Percentiles rank a stretch among this genome's conserved stretches.
Evolutionary conservation across 2,329 filamentous ascomycete species (phyloP).

Genomic region (Claviceps sorghi): DNA sequence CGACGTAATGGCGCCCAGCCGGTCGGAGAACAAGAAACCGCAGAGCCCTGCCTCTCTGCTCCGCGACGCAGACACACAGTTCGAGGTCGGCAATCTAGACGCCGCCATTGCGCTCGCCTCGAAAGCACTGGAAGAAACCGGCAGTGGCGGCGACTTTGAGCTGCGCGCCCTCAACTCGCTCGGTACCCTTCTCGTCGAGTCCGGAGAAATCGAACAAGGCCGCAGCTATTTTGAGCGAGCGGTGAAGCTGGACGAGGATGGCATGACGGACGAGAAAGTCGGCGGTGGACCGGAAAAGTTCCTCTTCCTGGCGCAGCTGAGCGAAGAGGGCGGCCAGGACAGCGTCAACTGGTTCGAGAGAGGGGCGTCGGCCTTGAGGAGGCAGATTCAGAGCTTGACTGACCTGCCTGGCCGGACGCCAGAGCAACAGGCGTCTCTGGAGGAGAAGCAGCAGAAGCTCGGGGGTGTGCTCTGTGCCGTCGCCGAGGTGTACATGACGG

Average conservation of each 20-base stretch:
- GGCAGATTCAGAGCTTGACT: conserved; percentile 52
- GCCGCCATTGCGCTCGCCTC: conserved; percentile 26
- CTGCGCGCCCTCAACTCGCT: conserved; percentile 60
- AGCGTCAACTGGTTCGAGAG: conserved; percentile 54
- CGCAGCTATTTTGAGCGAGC: conserved; percentile 58
- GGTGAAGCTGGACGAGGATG: conserved; percentile 62
- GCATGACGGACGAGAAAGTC: conserved; percentile 49
- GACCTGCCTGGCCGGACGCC: conserved; percentile 24
- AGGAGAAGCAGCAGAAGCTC: conserved; percentile 65
- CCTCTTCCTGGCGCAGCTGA: conserved; percentile 84
- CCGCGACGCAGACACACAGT: conserved; percentile 26
- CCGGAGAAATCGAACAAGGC: conserved; percentile 67
- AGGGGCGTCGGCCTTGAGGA: conserved; percentile 58
- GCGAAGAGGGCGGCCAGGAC: conserved; percentile 51
- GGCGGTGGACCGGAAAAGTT: conserved; percentile 90
- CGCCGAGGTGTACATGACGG: conserved; percentile 97
- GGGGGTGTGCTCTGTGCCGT: conserved; percentile 89
- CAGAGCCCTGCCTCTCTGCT: conserved; percentile 17
- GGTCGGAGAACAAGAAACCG: conserved; percentile 23
- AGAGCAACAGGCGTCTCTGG: conserved; percentile 29
- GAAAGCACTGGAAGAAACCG: conserved; percentile 28
- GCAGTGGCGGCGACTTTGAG: conserved; percentile 32
- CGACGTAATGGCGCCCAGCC: conserved; percentile 25
- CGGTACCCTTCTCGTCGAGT: conserved; percentile 68
- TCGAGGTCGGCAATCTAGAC: conserved; percentile 27